A percentile compares a stretch with the other conserved stretches of the same genome.
phyloP scores from a whole-genome alignment of 164 flowering plant species.

The Chimonanthus salicifolius region DNA sequence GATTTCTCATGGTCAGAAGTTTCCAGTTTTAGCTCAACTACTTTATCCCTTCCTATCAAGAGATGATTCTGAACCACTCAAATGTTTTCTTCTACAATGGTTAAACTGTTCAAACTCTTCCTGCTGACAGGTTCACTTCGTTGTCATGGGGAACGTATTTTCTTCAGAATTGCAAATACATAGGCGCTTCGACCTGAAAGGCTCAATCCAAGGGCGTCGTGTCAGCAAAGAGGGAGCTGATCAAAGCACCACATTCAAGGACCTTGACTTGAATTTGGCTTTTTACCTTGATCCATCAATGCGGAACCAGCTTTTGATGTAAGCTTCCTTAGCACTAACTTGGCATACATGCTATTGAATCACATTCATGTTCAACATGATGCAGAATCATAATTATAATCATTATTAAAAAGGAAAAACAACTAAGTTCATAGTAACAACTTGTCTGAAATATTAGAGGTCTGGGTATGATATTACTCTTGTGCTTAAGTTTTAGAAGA shows the following conservation, averaged over 20 bases:
- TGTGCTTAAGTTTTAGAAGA: background rate
- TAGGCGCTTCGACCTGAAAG: slow-evolving; percentile 83
- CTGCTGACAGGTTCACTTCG: slow-evolving; percentile 63
- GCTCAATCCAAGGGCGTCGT: slow-evolving; percentile 69
- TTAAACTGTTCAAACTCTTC: too few species aligned
- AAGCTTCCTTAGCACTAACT: slow-evolving; percentile 17
- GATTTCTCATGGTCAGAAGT: too few species aligned
- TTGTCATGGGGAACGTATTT: slow-evolving; percentile 96
- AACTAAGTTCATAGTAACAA: too few species aligned
- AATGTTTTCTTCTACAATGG: too few species aligned
- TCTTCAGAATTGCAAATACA: slow-evolving; percentile 77
- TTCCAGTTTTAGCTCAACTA: too few species aligned
- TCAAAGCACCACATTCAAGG: slow-evolving; percentile 79
- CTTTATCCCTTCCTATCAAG: too few species aligned
- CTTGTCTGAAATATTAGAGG: background rate
- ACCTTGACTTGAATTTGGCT: slow-evolving; percentile 68
- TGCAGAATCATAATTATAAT: too few species aligned
- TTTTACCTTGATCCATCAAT: slow-evolving; percentile 71
- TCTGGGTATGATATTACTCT: background rate
- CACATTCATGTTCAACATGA: background rate
- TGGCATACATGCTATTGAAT: background rate
- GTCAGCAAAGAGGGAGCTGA: slow-evolving; percentile 42
- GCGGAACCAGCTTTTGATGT: slow-evolving; percentile 67
- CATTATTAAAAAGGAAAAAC: too few species aligned
- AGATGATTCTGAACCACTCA: too few species aligned